Evolutionary conservation across 352 stramenopile species (phyloP).

Genomic region (Phytophthora ramorum): DNA sequence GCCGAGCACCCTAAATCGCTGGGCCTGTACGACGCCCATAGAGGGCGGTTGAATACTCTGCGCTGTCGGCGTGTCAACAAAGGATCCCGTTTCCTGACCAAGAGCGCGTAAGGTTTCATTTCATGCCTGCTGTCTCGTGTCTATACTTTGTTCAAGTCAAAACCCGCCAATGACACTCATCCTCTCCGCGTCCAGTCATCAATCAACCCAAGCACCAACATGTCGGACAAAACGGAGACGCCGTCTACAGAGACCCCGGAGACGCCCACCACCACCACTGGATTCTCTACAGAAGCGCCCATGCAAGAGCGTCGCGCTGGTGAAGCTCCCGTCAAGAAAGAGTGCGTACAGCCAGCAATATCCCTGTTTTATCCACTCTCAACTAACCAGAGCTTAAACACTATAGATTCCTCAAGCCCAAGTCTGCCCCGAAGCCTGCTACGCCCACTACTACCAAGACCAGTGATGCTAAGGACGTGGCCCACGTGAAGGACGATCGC

Average conservation of each 20-base stretch:
- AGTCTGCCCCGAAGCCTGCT: conserved; percentile 25
- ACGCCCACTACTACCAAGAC: conserved; percentile 3
- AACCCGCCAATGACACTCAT: not conserved
- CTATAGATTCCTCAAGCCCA: conserved; percentile 71
- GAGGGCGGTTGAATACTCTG: too few species aligned
- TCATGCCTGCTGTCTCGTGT: too few species aligned
- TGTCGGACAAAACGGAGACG: conserved; percentile 10
- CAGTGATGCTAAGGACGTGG: not conserved
- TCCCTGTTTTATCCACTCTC: conserved; percentile 1
- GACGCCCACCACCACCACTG: not conserved
- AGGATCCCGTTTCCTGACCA: too few species aligned
- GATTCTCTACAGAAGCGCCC: conserved; percentile 5
- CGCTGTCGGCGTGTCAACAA: too few species aligned
- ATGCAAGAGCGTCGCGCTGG: conserved; percentile 23
- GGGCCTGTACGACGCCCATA: not conserved
- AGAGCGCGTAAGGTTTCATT: not conserved
- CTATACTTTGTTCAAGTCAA: not conserved
- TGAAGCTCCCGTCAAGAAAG: conserved; percentile 58
- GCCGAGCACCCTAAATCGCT: not conserved
- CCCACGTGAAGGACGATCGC: conserved; percentile 14
- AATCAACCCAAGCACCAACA: conserved; percentile 4
- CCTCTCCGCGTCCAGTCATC: conserved; percentile 29
- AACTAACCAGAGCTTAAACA: not conserved
- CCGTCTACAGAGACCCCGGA: conserved; percentile 1
- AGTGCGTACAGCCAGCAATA: conserved; percentile 37